Evolutionary conservation across 169 alveolate species (phyloP), one percentile per base, ranked within the genome.

Genomic region (Cyclospora cayetanensis): DNA sequence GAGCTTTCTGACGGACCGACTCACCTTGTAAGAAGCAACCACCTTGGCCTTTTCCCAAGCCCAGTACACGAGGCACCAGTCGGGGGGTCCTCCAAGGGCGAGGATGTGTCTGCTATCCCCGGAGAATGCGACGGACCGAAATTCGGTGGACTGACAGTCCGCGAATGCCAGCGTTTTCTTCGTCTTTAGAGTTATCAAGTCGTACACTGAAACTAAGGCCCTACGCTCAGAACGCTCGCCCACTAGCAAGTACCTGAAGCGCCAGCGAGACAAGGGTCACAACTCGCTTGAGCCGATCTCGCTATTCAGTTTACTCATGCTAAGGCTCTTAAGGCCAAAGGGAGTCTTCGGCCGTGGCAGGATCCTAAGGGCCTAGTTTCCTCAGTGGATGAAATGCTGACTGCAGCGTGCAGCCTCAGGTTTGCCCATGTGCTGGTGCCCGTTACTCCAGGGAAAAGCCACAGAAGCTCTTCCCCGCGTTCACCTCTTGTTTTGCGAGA

Each of bases 11-110:
- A n/a, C n/a, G n/a, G n/a, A n/a, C n/a, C n/a, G n/a, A n/a, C n/a
- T 39, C 3, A 90, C 90, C 63, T 91, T 68, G 77, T 89, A 76
- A 35, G 91, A 63, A 1, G 96, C 92, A 29, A 93, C 41, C 31
- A 94, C 95, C 35, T 87, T 92, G 35, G 92, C 94, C 85, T 95
- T 94, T 87, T 96, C 97, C 98, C 98, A 96, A 39, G 94, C 94
- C 97, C 98, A 96, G 41, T 92, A 79, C 22, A 95, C 93, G 52
- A 95, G 84, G 60, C 93, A 94, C 96, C 97, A 96, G 77, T 95
- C 97, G 4, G 96, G 97, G 0, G 95, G 96, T 2, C 97, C 97
- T 4, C 96, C 96, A 74, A 95, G 93, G 0, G 98, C 93, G 63
- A 95, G 91, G 27, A 96, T 93, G 41, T 93, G 50, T 35, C 94